Evolutionary conservation across 805 yeast genomes (phyloP).

Genomic region (Sugiyamaella floridensis): DNA sequence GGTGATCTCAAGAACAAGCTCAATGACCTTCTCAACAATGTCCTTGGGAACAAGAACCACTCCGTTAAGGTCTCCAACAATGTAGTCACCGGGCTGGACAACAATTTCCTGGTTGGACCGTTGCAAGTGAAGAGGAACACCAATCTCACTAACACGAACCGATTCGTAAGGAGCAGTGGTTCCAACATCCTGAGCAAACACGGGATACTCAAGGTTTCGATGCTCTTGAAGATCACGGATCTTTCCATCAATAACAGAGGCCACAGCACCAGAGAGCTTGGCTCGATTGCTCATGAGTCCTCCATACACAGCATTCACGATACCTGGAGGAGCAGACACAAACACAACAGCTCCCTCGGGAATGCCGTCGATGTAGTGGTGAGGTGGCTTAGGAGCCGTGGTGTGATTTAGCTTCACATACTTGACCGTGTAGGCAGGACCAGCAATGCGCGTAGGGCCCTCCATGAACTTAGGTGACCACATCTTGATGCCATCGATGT

Average conservation of each 20-base stretch:
- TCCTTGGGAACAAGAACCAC: slow-evolving; percentile 49
- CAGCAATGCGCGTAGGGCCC: slow-evolving; percentile 8
- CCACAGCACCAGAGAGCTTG: slow-evolving; percentile 3
- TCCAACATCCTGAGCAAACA: slow-evolving; percentile 72
- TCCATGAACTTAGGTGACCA: slow-evolving; percentile 10
- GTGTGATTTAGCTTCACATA: slow-evolving; percentile 6
- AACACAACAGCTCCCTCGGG: slow-evolving; percentile 60
- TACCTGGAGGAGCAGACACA: slow-evolving; percentile 51
- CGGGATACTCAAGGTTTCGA: slow-evolving; percentile 53
- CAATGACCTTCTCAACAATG: slow-evolving; percentile 25
- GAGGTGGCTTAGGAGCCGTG: slow-evolving; percentile 30
- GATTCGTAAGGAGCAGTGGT: slow-evolving; percentile 68
- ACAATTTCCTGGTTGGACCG: slow-evolving; percentile 13
- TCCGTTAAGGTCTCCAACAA: slow-evolving; percentile 79
- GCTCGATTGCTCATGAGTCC: slow-evolving; percentile 60
- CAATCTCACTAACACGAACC: slow-evolving; percentile 72
- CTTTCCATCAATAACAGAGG: slow-evolving; percentile 37
- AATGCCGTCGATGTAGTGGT: slow-evolving; percentile 65
- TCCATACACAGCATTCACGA: slow-evolving; percentile 75
- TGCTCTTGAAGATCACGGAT: slow-evolving; percentile 10
- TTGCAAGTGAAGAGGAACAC: slow-evolving; percentile 44
- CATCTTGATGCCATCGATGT: slow-evolving; percentile 9
- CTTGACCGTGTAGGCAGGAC: slow-evolving; percentile 12
- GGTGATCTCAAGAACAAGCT: slow-evolving; percentile 6
- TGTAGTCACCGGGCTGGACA: slow-evolving; percentile 61